Conservation (phyloP, 352 stramenopile genomes). For the Phytophthora pseudosyringae region DNA sequence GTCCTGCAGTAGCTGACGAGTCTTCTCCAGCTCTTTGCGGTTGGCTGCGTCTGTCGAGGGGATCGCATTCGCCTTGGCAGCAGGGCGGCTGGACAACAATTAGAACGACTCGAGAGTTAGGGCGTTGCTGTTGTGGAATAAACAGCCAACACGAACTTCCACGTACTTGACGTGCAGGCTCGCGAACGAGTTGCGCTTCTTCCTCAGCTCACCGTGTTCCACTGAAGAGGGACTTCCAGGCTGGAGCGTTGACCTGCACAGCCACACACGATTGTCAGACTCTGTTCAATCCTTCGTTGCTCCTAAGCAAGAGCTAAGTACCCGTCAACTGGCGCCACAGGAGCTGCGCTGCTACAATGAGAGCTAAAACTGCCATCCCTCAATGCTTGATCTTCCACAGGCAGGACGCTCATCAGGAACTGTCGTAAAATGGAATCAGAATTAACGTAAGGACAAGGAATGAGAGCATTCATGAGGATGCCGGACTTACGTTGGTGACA, state of each 20-base stretch:
- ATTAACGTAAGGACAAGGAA: not conserved
- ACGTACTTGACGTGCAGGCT: slow-evolving; percentile 61
- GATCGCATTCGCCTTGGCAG: slow-evolving; percentile 32
- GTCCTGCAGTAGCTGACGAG: slow-evolving; percentile 54
- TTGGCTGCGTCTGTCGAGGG: slow-evolving; percentile 28
- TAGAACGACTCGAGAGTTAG: slow-evolving; percentile 10
- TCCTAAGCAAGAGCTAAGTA: slow-evolving; percentile 16
- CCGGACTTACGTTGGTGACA: slow-evolving; percentile 63
- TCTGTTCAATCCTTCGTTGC: not conserved
- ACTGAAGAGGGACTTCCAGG: slow-evolving; percentile 13
- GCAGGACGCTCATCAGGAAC: slow-evolving; percentile 84
- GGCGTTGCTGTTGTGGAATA: not conserved
- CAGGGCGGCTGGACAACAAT: slow-evolving; percentile 36
- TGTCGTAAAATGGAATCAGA: slow-evolving; percentile 18
- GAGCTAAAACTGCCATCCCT: slow-evolving; percentile 16
- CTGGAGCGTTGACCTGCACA: slow-evolving; percentile 15
- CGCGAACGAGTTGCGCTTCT: slow-evolving; percentile 59
- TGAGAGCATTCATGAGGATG: not conserved
- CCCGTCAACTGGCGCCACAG: slow-evolving; percentile 44
- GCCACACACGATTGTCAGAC: slow-evolving; percentile 5
- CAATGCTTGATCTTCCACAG: slow-evolving; percentile 55
- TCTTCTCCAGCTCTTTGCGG: slow-evolving; percentile 65
- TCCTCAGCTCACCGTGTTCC: slow-evolving; percentile 19
- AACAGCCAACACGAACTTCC: not conserved
- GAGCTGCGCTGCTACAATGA: slow-evolving; percentile 12